phyloP scores from a whole-genome alignment of 148 eudicot species.

The Amaranthus hypochondriacus region DNA sequence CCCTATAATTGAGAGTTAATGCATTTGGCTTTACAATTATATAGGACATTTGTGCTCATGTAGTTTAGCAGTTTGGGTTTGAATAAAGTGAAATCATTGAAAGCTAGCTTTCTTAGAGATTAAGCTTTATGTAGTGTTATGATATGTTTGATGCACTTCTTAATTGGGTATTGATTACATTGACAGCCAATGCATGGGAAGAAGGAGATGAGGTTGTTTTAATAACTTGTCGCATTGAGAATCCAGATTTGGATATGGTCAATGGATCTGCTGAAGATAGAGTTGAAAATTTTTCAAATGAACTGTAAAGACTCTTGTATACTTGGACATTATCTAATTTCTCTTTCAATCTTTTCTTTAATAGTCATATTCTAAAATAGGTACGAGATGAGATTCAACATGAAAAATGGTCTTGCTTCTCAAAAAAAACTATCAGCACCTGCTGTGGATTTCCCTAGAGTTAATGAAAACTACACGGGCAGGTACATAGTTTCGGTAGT shows the following conservation, averaged over 20 bases:
- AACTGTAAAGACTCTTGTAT: constrained; percentile 56
- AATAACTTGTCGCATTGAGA: constrained; percentile 72
- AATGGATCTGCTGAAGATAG: constrained; percentile 47
- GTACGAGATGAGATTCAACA: constrained; percentile 97
- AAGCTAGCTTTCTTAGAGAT: neutral
- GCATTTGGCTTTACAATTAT: neutral
- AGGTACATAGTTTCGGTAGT: constrained; percentile 37
- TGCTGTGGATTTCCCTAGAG: constrained; percentile 88
- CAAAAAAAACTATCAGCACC: constrained; percentile 78
- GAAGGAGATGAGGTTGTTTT: constrained; percentile 94
- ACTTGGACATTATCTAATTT: neutral
- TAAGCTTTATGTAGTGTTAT: neutral
- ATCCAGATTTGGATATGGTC: constrained; percentile 79
- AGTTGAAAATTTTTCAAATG: constrained; percentile 61
- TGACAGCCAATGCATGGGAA: constrained; percentile 91
- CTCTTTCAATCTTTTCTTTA: neutral
- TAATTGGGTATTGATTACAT: neutral
- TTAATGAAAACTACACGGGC: constrained; percentile 85
- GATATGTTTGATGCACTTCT: neutral
- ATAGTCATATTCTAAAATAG: constrained; percentile 31
- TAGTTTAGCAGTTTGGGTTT: neutral
- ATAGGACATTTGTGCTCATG: neutral
- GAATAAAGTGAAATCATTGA: neutral
- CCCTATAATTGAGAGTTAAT: neutral
- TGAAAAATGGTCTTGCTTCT: constrained; percentile 68